Evolutionary conservation across 2,329 filamentous ascomycete species (phyloP).

Genomic region (Rhynchosporium graminicola): DNA sequence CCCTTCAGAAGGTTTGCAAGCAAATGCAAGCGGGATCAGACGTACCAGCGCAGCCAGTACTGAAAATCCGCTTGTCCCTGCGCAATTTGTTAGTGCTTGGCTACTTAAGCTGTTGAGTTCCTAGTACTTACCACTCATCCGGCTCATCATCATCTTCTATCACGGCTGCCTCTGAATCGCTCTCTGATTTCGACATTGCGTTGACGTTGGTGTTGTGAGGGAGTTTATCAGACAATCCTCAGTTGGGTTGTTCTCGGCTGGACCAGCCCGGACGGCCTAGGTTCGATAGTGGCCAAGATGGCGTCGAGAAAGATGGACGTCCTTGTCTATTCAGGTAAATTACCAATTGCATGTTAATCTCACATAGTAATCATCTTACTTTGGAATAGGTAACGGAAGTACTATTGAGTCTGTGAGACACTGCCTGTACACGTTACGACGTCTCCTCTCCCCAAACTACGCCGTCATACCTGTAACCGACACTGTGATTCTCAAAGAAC

Average conservation of each 20-base stretch:
- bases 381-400: conserved; percentile 69
- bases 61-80: conserved; percentile 98
- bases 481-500: conserved; percentile 80
- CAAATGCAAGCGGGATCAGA: background rate
- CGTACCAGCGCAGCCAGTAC: conserved; percentile 86
- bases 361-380: conserved; percentile 6
- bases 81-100: conserved; percentile 28
- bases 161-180: conserved; percentile 39
- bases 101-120: conserved; percentile 23
- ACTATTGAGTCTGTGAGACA: conserved; percentile 88
- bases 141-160: conserved; percentile 78
- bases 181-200: conserved; percentile 39
- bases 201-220: conserved; percentile 24
- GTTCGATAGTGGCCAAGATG: conserved; percentile 48
- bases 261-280: conserved; percentile 1
- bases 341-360: background rate
- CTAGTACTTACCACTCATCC: conserved; percentile 77
- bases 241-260: conserved; percentile 31
- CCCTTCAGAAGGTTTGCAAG: too few species aligned
- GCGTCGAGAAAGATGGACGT: conserved; percentile 76
- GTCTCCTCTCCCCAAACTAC: conserved; percentile 85
- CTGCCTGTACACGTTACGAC: conserved; percentile 81
- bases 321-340: conserved; percentile 82
- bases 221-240: conserved; percentile 18
- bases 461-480: conserved; percentile 86